Conservation (phyloP, 1,284 basidiomycete species). For the Leccinum pallidistipes region DNA sequence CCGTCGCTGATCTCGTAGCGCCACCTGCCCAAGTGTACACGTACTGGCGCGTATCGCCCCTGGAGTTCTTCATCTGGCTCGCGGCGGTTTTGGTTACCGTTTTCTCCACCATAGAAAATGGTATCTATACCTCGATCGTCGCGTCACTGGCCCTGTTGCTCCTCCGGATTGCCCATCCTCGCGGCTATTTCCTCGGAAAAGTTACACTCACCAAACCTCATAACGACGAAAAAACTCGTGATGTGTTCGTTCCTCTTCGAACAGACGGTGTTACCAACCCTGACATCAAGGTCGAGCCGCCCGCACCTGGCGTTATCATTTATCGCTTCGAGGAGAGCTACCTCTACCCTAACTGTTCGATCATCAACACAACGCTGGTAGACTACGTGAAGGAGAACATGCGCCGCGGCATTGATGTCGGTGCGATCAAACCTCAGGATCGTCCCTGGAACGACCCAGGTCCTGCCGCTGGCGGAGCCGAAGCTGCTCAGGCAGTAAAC, state of each 20-base stretch:
- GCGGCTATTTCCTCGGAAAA: slow-evolving; percentile 89
- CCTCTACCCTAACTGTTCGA: slow-evolving; percentile 89
- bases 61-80: slow-evolving; percentile 91
- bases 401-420: slow-evolving; percentile 76
- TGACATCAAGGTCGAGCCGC: slow-evolving; percentile 73
- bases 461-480: slow-evolving; percentile 51
- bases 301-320: slow-evolving; percentile 87
- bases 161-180: slow-evolving; percentile 86
- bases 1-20: slow-evolving; percentile 90
- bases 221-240: slow-evolving; percentile 45
- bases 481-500: slow-evolving; percentile 53
- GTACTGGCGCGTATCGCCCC: slow-evolving; percentile 92
- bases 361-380: slow-evolving; percentile 76
- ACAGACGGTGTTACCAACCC: slow-evolving; percentile 66
- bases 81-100: slow-evolving; percentile 89
- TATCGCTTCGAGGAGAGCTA: slow-evolving; percentile 95
- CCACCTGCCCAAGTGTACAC: slow-evolving; percentile 85
- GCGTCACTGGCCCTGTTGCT: slow-evolving; percentile 85
- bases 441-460: slow-evolving; percentile 97
- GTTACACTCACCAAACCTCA: slow-evolving; percentile 45
- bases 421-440: slow-evolving; percentile 62
- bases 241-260: slow-evolving; percentile 83
- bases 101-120: slow-evolving; percentile 89
- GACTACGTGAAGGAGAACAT: slow-evolving; percentile 81
- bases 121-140: slow-evolving; percentile 90